phyloP scores from a whole-genome alignment of 176 grass and related monocot species.

The Luzula sylvatica region DNA sequence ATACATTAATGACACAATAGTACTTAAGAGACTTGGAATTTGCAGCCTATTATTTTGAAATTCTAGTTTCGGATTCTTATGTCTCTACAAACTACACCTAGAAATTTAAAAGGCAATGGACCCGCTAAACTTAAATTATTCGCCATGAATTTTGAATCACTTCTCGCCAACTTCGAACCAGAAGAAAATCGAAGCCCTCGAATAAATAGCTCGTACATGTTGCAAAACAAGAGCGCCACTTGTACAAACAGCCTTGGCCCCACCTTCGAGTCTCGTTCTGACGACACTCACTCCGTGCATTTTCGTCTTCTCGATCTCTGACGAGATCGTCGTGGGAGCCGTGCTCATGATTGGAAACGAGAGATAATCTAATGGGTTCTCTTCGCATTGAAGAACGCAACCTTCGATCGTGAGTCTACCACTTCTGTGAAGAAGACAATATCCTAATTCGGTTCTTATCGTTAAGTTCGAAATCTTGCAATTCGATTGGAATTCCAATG shows the following conservation, averaged over 20 bases:
- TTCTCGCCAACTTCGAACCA: conserved; percentile 86
- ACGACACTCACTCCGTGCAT: conserved; percentile 61
- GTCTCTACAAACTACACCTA: too few species aligned
- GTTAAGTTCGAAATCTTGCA: conserved; percentile 88
- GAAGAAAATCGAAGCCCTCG: conserved; percentile 70
- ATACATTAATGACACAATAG: background rate
- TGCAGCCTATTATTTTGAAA: background rate
- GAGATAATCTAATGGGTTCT: conserved; percentile 81
- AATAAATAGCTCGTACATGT: conserved; percentile 79
- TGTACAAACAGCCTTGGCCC: conserved; percentile 67
- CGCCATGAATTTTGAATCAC: background rate
- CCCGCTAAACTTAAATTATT: too few species aligned
- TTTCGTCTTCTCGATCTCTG: conserved; percentile 20
- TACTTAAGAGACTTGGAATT: background rate
- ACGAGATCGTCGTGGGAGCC: conserved; percentile 19
- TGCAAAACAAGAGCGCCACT: conserved; percentile 62
- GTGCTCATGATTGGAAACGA: conserved; percentile 93
- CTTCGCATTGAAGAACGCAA: conserved; percentile 83
- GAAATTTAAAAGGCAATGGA: too few species aligned
- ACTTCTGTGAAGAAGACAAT: conserved; percentile 70
- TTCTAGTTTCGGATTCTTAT: too few species aligned
- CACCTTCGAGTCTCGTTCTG: conserved; percentile 81
- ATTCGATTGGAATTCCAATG: conserved; percentile 73
- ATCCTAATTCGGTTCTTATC: conserved; percentile 74
- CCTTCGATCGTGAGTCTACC: conserved; percentile 73